Conservation (phyloP, 2,329 filamentous ascomycete genomes). For the Colletotrichum sp. region DNA sequence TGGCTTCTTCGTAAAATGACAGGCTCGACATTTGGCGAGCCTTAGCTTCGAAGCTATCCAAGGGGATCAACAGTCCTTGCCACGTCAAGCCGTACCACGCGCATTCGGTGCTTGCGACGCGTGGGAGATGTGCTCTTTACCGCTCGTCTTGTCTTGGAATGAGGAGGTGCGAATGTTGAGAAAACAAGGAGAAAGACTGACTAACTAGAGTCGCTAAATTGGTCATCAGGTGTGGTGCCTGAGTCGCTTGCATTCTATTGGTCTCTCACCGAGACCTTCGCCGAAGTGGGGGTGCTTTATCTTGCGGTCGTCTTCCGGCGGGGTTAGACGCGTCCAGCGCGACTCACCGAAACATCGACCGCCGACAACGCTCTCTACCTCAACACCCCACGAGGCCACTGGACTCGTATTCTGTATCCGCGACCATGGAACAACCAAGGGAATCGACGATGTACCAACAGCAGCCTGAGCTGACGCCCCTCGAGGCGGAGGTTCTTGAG, state of each 20-base stretch:
- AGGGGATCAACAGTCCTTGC: conserved; percentile 8
- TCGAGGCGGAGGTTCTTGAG: conserved; percentile 93
- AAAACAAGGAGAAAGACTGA: background rate
- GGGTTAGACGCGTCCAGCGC: conserved; percentile 18
- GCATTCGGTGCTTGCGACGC: background rate
- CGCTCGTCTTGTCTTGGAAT: background rate
- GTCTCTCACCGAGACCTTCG: background rate
- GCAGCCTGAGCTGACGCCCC: conserved; percentile 69
- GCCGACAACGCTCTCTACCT: background rate
- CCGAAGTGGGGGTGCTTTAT: background rate
- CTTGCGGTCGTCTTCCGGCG: background rate
- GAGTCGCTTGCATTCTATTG: background rate
- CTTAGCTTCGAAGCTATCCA: background rate
- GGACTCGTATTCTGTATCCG: background rate
- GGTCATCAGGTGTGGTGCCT: background rate
- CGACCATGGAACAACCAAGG: conserved; percentile 12
- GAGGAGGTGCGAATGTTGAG: background rate
- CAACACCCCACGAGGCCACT: background rate
- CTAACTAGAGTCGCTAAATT: background rate
- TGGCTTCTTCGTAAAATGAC: background rate
- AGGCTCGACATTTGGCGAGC: background rate
- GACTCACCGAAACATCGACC: conserved; percentile 11
- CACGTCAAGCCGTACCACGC: conserved; percentile 7
- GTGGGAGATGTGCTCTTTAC: background rate
- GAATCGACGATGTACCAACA: conserved; percentile 35